Base-by-base conservation (phyloP, 352 stramenopile genomes). In the Phytophthora kernoviae region DNA sequence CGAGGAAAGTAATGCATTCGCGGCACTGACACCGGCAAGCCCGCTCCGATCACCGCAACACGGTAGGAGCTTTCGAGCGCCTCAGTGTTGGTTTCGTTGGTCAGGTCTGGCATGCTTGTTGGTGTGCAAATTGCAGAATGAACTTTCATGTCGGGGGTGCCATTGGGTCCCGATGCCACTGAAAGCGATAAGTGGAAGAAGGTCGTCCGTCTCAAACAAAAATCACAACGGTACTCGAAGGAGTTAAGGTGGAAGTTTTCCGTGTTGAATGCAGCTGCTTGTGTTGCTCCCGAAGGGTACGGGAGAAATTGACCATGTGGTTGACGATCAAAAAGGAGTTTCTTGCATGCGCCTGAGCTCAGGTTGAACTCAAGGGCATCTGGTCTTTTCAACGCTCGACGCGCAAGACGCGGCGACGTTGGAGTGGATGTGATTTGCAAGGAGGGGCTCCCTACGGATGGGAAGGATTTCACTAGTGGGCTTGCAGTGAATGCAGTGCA, bases 31-130 rank as follows among this genome's bases (percentile, higher is more conserved):
- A 0, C 79, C 79, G 10, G 77, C 75, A 32, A 89, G 54, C 1
- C 79, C 0, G 79, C 77, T 11, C 77, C 80, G 47, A 88, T 60
- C 30, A 87, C 66, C 7, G 54, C 80, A 12, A 87, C 79, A 32
- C 77, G 79, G 37, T 65, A 67, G 50, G 43, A 46, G 47, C 22
- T 56, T 8, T 54, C 22, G 49, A 70, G 57, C 1, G 42, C 52
- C 21, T 63, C 43, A 27, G 39, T 63, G 14, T 32, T 26, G 43
- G 66, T 39, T 34, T 33, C 30, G 46, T 39, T 63, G 30, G 56
- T 30, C 24, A 30, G 5, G 26, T 62, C 43, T 22, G 52, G 56
- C 61, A 75, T 75, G 45, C 18, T 63, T 33, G 39, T 46, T 51
- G 45, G 36, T 17, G 46, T 43, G 58, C 51, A 65, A 69, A 57